Percentiles rank a stretch among this genome's conserved stretches.
Evolutionary conservation across 108 stramenopile genomes (phyloP).

Genomic region (Ochromonas danica): DNA sequence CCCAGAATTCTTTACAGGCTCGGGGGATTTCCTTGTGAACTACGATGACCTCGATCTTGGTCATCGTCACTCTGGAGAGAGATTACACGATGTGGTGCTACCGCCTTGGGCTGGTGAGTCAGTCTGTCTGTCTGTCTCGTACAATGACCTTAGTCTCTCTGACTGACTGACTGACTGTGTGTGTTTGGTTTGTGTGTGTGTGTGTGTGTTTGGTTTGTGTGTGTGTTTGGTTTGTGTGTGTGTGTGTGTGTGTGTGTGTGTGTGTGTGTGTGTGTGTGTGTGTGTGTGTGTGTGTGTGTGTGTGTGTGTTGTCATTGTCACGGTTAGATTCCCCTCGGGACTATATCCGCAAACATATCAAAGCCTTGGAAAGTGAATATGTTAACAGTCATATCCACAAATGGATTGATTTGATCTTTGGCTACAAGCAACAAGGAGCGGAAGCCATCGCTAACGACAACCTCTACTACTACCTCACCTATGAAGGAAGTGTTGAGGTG

Average conservation of each 20-base stretch:
- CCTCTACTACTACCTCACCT: conserved; percentile 82
- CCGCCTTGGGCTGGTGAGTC: conserved; percentile 87
- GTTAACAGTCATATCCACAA: conserved; percentile 73
- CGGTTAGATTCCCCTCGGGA: conserved; percentile 79
- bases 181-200: too few species aligned
- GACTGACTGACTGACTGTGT: too few species aligned
- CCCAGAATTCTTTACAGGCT: conserved; percentile 82
- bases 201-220: too few species aligned
- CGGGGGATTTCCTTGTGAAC: conserved; percentile 87
- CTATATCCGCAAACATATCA: conserved; percentile 76
- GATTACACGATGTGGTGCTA: conserved; percentile 77
- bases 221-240: too few species aligned
- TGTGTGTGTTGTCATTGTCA: too few species aligned
- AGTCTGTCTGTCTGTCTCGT: too few species aligned
- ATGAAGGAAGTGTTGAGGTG: conserved; percentile 64
- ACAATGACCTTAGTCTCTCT: too few species aligned
- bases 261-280: too few species aligned
- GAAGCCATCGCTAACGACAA: conserved; percentile 74
- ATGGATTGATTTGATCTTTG: conserved; percentile 99
- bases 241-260: too few species aligned
- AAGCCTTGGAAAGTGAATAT: conserved; percentile 87
- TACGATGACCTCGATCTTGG: conserved; percentile 82
- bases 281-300: too few species aligned
- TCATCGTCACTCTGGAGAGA: conserved; percentile 76
- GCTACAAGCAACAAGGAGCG: conserved; percentile 77